A percentile compares a stretch with the other conserved stretches of the same genome.
Evolutionary conservation across 106 monocot species (phyloP).

Genomic region (Agapanthus africanus): DNA sequence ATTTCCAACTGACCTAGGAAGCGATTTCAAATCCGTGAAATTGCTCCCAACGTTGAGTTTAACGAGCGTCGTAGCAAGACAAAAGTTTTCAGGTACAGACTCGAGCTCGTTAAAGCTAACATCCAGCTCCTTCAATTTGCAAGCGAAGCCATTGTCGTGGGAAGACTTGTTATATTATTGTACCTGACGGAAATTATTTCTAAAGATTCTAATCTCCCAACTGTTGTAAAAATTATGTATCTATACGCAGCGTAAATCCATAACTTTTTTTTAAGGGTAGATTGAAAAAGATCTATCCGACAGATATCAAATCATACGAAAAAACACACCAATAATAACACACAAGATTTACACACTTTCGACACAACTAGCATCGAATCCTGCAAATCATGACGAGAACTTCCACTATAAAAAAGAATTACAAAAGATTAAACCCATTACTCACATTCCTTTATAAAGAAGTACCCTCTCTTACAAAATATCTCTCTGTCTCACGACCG

Average conservation of each 20-base stretch:
- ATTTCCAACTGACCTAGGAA: conserved; percentile 15
- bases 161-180: conserved; percentile 15
- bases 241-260: too few relatives aligned
- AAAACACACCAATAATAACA: too few relatives aligned
- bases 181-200: conserved; percentile 21
- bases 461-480: too few relatives aligned
- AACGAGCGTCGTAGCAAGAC: conserved; percentile 15
- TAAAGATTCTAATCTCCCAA: conserved; percentile 20
- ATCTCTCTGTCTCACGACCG: too few relatives aligned
- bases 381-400: too few relatives aligned
- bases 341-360: conserved; percentile 16
- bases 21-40: conserved; percentile 9
- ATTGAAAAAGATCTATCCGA: too few relatives aligned
- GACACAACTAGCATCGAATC: too few relatives aligned
- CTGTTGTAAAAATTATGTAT: conserved; percentile 15
- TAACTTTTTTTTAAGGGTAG: too few relatives aligned
- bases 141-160: conserved; percentile 13
- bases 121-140: conserved; percentile 15
- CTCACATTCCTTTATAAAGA: too few relatives aligned
- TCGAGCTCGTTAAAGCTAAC: conserved; percentile 23
- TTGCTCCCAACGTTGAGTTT: conserved; percentile 16
- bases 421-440: too few relatives aligned
- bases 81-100: conserved; percentile 13
- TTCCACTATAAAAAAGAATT: too few relatives aligned
- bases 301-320: too few relatives aligned